A percentile compares a stretch with the other conserved stretches of the same genome.
Evolutionary conservation across 495 filamentous ascomycete species (phyloP).

Genomic region (Bathelium albidoporum): DNA sequence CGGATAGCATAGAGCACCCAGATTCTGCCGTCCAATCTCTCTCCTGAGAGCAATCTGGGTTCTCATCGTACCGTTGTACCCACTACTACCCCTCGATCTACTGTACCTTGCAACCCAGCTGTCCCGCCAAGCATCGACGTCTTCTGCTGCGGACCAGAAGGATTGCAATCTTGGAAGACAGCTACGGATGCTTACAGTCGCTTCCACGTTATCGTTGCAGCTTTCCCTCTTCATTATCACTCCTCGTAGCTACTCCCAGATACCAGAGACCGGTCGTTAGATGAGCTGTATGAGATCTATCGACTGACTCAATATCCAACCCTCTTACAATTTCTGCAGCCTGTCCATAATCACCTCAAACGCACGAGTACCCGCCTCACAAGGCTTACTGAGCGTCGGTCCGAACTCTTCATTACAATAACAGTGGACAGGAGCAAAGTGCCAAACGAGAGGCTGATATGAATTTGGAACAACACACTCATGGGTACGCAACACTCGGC

Average conservation of each 20-base stretch:
- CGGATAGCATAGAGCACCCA: background rate
- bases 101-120: background rate
- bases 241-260: background rate
- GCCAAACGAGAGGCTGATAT: conserved; percentile 13
- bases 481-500: conserved; percentile 19
- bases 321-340: background rate
- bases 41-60: background rate
- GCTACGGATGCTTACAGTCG: background rate
- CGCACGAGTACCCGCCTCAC: background rate
- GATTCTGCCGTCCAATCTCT: background rate
- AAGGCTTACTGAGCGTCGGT: background rate
- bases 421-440: background rate
- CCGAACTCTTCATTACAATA: background rate
- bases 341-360: background rate
- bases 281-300: background rate
- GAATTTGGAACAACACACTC: conserved; percentile 28
- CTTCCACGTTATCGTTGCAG: background rate
- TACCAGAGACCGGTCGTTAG: background rate
- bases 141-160: background rate
- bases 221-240: background rate
- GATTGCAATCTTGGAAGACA: background rate
- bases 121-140: background rate
- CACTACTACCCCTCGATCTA: conserved; percentile 1
- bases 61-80: background rate
- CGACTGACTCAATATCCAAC: background rate